Evolutionary conservation across 2,329 filamentous ascomycete species (phyloP), one percentile per base, ranked within the genome.

Genomic region (Claviceps pazoutovae): DNA sequence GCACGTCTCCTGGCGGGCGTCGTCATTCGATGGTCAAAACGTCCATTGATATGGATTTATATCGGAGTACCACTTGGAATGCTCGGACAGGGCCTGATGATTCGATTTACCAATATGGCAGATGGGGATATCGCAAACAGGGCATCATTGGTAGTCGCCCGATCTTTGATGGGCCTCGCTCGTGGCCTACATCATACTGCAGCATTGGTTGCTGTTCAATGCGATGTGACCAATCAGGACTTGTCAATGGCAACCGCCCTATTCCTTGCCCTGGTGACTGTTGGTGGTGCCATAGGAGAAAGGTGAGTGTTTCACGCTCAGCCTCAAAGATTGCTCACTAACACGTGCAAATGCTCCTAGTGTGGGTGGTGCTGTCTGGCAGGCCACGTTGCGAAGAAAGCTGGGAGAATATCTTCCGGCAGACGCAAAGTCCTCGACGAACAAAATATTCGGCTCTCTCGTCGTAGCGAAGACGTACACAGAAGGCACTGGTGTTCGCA

Each of bases 11-110:
- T 68, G 1, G 64, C 61, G 4, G 66, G 62, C 0, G 30, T 68
- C 8, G 53, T 60, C 38, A 68, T 70, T 59, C 67, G 66, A 44
- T 70, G 63, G 53, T 62, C 64, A 5, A 66, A 60, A 46, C 56
- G 56, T 16, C 60, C 61, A 5, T 60, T 60, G 50, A 57, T 59
- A 17, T 67, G 56, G 63, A 50, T 50, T 4, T 48, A 49, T 45
- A n/a, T 46, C 34, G 51, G 51, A 16, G 45, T 50, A 1, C 60
- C 63, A 2, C 51, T 67, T 9, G 59, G 61, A 16, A 55, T 66
- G 5, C 59, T 67, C 1, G 64, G 61, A 5, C 61, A 65, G 50
- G 64, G 63, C 0, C 49, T 60, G 4, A 55, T 55, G 37, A 60
- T 60, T 38, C 56, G 58, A 47, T 50, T 59, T 4, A 53, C 52